Percentiles rank a stretch among this genome's conserved stretches.
Evolutionary conservation across 768 basidiomycete genomes (phyloP).

Genomic region (Rhodotorula diobovata): DNA sequence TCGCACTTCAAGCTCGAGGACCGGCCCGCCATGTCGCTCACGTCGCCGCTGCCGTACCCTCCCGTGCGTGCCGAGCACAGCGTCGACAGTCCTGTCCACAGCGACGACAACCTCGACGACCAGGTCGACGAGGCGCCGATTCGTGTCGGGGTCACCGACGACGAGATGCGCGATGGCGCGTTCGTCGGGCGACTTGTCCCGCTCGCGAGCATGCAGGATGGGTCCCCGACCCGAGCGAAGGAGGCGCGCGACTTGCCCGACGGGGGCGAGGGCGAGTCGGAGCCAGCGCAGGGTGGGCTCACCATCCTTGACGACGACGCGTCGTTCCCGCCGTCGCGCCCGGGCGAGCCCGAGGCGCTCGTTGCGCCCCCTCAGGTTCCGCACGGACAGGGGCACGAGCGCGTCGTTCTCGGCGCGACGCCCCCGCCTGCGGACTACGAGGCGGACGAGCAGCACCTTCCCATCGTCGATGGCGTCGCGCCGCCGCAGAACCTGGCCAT

Average conservation of each 20-base stretch:
- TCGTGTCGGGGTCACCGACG: not conserved
- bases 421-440: not conserved
- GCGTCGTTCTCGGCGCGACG: not conserved
- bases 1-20: not conserved
- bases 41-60: not conserved
- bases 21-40: not conserved
- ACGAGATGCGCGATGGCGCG: not conserved
- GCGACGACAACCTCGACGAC: not conserved
- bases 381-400: not conserved
- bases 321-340: too few relatives aligned
- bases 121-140: not conserved
- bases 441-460: too few relatives aligned
- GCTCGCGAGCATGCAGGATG: constrained; percentile 1
- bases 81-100: not conserved
- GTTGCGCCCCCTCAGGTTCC: too few relatives aligned
- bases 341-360: not conserved
- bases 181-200: not conserved
- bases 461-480: not conserved
- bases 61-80: not conserved
- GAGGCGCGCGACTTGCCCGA: not conserved
- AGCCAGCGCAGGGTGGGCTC: not conserved
- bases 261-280: not conserved
- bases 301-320: constrained; percentile 20
- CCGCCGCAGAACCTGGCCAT: constrained; percentile 10
- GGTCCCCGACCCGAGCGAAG: not conserved